Conservation (phyloP, 805 yeast genomes). For the Zygosaccharomyces bisporus region DNA sequence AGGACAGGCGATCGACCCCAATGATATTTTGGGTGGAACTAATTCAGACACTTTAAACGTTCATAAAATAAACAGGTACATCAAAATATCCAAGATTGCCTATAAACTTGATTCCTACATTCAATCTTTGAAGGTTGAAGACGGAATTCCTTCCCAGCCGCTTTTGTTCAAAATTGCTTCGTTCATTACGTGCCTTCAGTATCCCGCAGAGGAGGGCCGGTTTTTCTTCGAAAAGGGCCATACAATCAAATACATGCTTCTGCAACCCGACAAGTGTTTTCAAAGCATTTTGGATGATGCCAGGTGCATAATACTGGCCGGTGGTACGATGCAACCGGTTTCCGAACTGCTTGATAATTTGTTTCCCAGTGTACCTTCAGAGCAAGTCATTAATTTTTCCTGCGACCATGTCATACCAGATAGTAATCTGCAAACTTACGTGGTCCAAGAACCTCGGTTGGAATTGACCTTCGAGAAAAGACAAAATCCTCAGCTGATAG, state of each 20-base stretch:
- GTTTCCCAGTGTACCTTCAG: conserved; percentile 51
- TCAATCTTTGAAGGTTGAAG: conserved; percentile 7
- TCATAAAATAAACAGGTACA: conserved; percentile 59
- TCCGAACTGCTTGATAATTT: conserved; percentile 64
- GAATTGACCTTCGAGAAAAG: conserved; percentile 72
- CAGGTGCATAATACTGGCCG: conserved; percentile 73
- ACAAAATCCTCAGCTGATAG: conserved; percentile 43
- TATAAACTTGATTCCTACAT: conserved; percentile 76
- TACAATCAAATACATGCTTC: conserved; percentile 59
- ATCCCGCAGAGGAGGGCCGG: conserved; percentile 77
- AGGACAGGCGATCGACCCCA: conserved; percentile 51
- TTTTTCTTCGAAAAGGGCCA: conserved; percentile 51
- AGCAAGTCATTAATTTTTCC: conserved; percentile 49
- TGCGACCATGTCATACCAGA: conserved; percentile 86
- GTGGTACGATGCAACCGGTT: conserved; percentile 94
- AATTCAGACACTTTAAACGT: conserved; percentile 71
- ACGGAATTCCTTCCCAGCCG: conserved; percentile 39
- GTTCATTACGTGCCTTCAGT: conserved; percentile 61
- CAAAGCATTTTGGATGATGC: conserved; percentile 60
- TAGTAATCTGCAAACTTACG: conserved; percentile 58
- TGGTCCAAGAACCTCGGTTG: conserved; percentile 43
- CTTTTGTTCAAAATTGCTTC: conserved; percentile 60
- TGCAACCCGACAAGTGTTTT: conserved; percentile 76
- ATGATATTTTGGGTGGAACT: conserved; percentile 53
- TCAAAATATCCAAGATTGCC: conserved; percentile 69